These are phyloP conservation scores for Cucumis variabilis DNA, from an alignment of 331 rosid genomes.

Conservation along the genomic window DNA sequence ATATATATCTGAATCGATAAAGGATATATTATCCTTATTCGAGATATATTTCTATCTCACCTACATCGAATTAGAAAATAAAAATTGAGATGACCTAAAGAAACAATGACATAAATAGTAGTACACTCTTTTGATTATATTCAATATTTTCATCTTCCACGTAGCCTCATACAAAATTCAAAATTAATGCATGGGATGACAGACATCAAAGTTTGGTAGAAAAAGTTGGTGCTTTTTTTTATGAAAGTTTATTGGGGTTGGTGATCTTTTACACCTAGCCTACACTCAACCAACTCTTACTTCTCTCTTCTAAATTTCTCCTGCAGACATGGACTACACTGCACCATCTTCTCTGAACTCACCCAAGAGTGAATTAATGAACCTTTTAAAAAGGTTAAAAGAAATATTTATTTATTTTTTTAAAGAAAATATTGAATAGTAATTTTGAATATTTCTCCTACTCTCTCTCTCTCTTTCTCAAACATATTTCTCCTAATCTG, in stretches of 20 bases:
- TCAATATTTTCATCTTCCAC: neutral
- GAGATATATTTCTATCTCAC: no score
- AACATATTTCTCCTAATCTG: neutral
- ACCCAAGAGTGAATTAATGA: neutral
- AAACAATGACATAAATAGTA: neutral
- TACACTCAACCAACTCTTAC: neutral
- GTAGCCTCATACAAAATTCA: neutral
- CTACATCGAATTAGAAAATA: no score
- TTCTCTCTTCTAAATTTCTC: neutral
- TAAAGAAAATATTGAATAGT: neutral
- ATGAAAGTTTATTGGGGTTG: neutral
- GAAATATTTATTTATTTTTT: neutral
- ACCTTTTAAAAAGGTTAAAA: neutral
- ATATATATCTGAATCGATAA: no score
- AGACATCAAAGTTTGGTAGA: neutral
- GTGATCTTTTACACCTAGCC: neutral
- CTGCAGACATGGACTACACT: constrained; percentile 5
- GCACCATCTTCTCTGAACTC: neutral
- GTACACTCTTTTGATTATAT: no score
- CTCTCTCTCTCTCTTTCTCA: neutral
- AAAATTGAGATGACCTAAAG: no score
- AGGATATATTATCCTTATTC: no score
- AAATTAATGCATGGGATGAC: neutral
- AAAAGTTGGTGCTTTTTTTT: neutral
- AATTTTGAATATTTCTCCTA: neutral